Evolutionary conservation across 2,329 filamentous ascomycete species (phyloP), one percentile per base, ranked within the genome.

Genomic region (Trichoderma koningii): DNA sequence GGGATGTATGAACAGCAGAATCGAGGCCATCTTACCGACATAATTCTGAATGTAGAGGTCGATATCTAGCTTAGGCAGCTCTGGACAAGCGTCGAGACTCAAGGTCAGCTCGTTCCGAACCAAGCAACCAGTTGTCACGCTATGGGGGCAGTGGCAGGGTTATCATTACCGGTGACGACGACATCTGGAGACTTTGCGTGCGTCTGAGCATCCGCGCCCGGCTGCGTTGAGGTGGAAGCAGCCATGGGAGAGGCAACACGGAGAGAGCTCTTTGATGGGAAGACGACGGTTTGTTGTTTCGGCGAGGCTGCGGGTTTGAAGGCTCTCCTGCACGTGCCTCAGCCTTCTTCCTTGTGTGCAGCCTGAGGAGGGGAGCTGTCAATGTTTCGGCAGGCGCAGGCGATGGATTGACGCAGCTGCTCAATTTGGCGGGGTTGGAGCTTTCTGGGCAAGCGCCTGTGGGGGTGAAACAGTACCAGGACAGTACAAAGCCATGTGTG

Each of bases 31-130:
- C 80, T 52, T 78, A 93, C 93, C 92, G 74, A 82, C 84, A 77
- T 98, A 99, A 74, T 97, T 96, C 69, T 89, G 84, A 56, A 97
- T 90, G 77, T 97, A 98, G 44, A 90, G 86, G 67, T 97, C 92
- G 48, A 99, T 85, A 72, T 98, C 95, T 70, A 98, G 89, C 74
- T 94, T 97, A 10, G 94, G 93, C 7, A 85, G 78, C 55, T 92
- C 91, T 94, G 60, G 42, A 38, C 14, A 38, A 38, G 34, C 12
- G 12, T 28, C 19, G 48, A 63, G 45, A 19, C 28, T n/a, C 52
- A 44, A 44, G 61, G 61, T 64, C 44, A 64, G 61, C 47, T 48
- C 15, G 41, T 66, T 23, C 21, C 5, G 12, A 38, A 38, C 34
- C 10, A 47, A 38, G 45, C 30, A 28, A 21, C 10, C 55, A 23